Base-by-base conservation (phyloP, 495 filamentous ascomycete genomes). In the Bombardia bombarda region DNA sequence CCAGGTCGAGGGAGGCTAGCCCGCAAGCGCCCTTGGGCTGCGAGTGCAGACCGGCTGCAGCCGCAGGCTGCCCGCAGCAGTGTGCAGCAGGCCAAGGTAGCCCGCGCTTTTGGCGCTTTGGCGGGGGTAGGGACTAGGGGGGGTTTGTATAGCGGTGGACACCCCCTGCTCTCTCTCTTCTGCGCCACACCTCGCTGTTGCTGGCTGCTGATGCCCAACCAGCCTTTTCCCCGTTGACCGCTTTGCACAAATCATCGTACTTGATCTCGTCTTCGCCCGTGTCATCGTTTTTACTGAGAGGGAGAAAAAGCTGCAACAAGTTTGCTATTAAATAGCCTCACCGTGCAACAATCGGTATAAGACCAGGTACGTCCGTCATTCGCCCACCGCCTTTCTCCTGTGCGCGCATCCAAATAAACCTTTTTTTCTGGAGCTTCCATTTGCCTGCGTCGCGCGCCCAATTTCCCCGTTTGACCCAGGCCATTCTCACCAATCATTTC, bases 131-230 rank as follows among this genome's bases (percentile, higher is more conserved):
- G n/a, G n/a, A n/a, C n/a, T n/a, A n/a, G n/a, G n/a, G n/a, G n/a
- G n/a, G n/a, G n/a, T n/a, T n/a, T n/a, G n/a, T n/a, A n/a, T n/a
- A n/a, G n/a, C n/a, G n/a, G n/a, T n/a, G n/a, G n/a, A n/a, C n/a
- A n/a, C n/a, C n/a, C n/a, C n/a, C n/a, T n/a, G n/a, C n/a, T n/a
- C n/a, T n/a, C n/a, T n/a, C n/a, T n/a, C n/a, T n/a, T n/a, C n/a
- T n/a, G n/a, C n/a, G n/a, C n/a, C n/a, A n/a, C n/a, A n/a, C n/a
- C n/a, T n/a, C n/a, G n/a, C n/a, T n/a, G n/a, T n/a, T n/a, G n/a
- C n/a, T n/a, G n/a, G n/a, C n/a, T n/a, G n/a, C n/a, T 62, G 61
- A 55, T 63, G 60, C 60, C 60, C 60, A 63, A 63, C 58, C 49
- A n/a, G n/a, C n/a, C n/a, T n/a, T n/a, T 55, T 52, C 35, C 40